Base-by-base conservation (phyloP, 2,329 filamentous ascomycete genomes). In the Alternaria gaisen region DNA sequence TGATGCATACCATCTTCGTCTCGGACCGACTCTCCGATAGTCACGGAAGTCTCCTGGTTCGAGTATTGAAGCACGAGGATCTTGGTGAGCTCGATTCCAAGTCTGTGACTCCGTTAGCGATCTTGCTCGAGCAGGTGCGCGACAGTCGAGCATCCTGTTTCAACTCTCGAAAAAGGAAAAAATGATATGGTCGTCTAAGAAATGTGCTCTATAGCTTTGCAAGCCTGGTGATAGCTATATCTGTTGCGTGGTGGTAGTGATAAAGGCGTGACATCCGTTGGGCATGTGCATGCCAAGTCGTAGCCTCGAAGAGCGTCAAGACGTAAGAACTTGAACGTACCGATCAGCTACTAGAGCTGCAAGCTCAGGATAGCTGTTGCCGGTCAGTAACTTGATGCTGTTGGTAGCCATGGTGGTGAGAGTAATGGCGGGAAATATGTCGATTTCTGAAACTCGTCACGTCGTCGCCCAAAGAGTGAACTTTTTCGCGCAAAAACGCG, bases 11-110 rank as follows among this genome's bases (percentile, higher is more conserved):
- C 89, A 87, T 98, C 94, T 85, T 98, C 94, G 79, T 98, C 94
- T 81, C 94, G 88, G 56, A 98, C 94, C 65, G 92, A 96, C 83
- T 98, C 94, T 77, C 94, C 94, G 72, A 97, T 96, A 20, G 93
- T 97, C 59, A 98, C 93, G 70, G 90, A 92, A 53, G 91, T 94
- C 78, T 95, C 91, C 74, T 93, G 91, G 79, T 94, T 94, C 48
- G 91, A 94, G 82, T 94, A 93, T 77, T 94, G 92, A 64, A 94
- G 84, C 66, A 90, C 90, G 83, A 93, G 87, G 47, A 91, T 91
- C 82, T 92, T 92, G 65, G 90, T 90, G 71, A 93, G 85, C 72
- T 92, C 88, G 72, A 93, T 91, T 69, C 91, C 90, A 62, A 93
- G 86, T 74, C 90, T 92, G 77, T 50, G 20, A 53, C 28, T 53